These are phyloP conservation scores for Globisporangium emineosum DNA, from an alignment of 352 stramenopile species.

Conservation along the genomic window DNA sequence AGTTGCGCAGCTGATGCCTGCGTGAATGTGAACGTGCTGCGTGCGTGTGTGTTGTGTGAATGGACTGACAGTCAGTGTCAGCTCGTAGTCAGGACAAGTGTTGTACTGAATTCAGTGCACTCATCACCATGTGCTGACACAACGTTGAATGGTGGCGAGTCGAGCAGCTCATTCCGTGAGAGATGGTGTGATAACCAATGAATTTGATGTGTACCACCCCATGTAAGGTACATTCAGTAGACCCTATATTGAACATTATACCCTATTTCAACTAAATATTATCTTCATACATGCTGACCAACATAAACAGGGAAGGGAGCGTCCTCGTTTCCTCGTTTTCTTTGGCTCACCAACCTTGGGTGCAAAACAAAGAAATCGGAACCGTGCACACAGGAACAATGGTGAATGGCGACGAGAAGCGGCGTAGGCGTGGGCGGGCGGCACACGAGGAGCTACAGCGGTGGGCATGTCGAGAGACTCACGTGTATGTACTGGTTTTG, in stretches of 20 bases:
- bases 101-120: background rate
- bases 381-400: background rate
- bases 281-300: background rate
- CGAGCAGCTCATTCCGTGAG: background rate
- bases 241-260: too few relatives aligned
- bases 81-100: background rate
- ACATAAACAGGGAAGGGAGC: background rate
- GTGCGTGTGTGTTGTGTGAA: slow-evolving; percentile 3
- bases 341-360: slow-evolving; percentile 1
- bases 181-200: too few relatives aligned
- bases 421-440: background rate
- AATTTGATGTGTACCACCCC: too few relatives aligned
- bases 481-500: background rate
- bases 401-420: background rate
- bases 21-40: background rate
- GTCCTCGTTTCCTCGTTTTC: background rate
- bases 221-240: too few relatives aligned
- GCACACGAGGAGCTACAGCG: background rate
- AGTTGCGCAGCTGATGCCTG: background rate
- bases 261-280: too few relatives aligned
- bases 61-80: background rate
- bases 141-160: background rate
- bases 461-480: background rate
- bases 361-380: slow-evolving; percentile 9
- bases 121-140: background rate